phyloP scores from a whole-genome alignment of 2,329 filamentous ascomycete genomes.

The Cercospora janseana region DNA sequence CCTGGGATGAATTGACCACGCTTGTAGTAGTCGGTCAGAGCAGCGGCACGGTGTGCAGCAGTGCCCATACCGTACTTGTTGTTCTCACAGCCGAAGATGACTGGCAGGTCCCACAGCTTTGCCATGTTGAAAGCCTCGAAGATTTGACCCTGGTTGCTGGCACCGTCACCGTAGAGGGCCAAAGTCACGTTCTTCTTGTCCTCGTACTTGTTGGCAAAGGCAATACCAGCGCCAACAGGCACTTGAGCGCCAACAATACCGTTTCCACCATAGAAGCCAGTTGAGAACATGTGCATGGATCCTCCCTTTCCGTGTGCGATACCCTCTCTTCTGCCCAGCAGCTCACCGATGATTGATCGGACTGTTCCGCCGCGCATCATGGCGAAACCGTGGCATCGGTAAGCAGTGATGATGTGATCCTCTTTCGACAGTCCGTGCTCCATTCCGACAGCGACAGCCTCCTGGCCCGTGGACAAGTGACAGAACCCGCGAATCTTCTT shows the following conservation, averaged over 20 bases:
- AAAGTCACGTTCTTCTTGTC: slow-evolving; percentile 81
- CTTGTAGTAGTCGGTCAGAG: slow-evolving; percentile 99
- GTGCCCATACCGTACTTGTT: slow-evolving; percentile 99
- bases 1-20: slow-evolving; percentile 99
- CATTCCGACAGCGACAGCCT: slow-evolving; percentile 95
- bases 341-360: slow-evolving; percentile 91
- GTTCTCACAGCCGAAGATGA: slow-evolving; percentile 98
- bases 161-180: slow-evolving; percentile 94
- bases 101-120: slow-evolving; percentile 95
- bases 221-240: slow-evolving; percentile 91
- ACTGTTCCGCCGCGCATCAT: slow-evolving; percentile 91
- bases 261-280: slow-evolving; percentile 97
- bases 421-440: slow-evolving; percentile 89
- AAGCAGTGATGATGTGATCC: slow-evolving; percentile 95
- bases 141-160: slow-evolving; percentile 98
- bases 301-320: slow-evolving; percentile 99
- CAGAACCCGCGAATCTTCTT: slow-evolving; percentile 99
- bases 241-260: slow-evolving; percentile 99
- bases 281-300: slow-evolving; percentile 99
- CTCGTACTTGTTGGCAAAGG: slow-evolving; percentile 95
- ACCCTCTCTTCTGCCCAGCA: slow-evolving; percentile 90
- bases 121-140: slow-evolving; percentile 99
- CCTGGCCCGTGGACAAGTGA: slow-evolving; percentile 95
- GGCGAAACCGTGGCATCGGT: slow-evolving; percentile 98
- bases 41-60: slow-evolving; percentile 86